Percentiles rank a stretch among this genome's conserved stretches.
Evolutionary conservation across 352 stramenopile genomes (phyloP).

Genomic region (Globisporangium ultimum): DNA sequence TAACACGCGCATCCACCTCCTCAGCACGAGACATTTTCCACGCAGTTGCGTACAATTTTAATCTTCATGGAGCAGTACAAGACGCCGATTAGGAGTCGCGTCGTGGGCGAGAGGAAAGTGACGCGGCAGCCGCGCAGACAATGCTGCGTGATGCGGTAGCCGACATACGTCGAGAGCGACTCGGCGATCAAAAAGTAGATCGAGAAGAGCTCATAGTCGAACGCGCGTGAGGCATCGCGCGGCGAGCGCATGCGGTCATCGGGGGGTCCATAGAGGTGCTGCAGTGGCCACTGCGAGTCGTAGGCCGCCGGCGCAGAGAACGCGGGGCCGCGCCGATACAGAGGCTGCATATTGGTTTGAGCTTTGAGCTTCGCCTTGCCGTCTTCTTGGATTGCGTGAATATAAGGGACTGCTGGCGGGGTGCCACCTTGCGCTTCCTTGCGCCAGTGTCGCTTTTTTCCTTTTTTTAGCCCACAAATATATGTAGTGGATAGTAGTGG

Average conservation of each 20-base stretch:
- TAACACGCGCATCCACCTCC: too few species aligned
- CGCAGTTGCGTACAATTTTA: constrained; percentile 34
- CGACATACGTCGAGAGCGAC: constrained; percentile 70
- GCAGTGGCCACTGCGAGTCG: constrained; percentile 24
- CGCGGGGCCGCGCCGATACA: constrained; percentile 57
- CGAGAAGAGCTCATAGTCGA: constrained; percentile 73
- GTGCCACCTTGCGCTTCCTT: too few species aligned
- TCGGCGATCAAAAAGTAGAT: constrained; percentile 78
- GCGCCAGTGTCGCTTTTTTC: too few species aligned
- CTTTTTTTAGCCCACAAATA: too few species aligned
- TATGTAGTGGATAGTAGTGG: too few species aligned
- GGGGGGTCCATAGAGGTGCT: constrained; percentile 45
- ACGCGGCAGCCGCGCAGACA: constrained; percentile 67
- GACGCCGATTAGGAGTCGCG: constrained; percentile 67
- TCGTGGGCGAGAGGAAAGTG: constrained; percentile 50
- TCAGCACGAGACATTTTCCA: too few species aligned
- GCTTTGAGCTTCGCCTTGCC: too few species aligned
- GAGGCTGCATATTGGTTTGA: constrained; percentile 28
- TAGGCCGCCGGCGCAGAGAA: constrained; percentile 38
- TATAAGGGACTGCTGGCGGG: too few species aligned
- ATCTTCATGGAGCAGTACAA: constrained; percentile 80
- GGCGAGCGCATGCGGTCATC: constrained; percentile 28
- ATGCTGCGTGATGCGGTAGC: constrained; percentile 79
- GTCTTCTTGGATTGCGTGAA: too few species aligned
- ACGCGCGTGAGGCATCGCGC: constrained; percentile 31